Base-by-base conservation (phyloP, 441 rosid species). In the Erodium moschatum region DNA sequence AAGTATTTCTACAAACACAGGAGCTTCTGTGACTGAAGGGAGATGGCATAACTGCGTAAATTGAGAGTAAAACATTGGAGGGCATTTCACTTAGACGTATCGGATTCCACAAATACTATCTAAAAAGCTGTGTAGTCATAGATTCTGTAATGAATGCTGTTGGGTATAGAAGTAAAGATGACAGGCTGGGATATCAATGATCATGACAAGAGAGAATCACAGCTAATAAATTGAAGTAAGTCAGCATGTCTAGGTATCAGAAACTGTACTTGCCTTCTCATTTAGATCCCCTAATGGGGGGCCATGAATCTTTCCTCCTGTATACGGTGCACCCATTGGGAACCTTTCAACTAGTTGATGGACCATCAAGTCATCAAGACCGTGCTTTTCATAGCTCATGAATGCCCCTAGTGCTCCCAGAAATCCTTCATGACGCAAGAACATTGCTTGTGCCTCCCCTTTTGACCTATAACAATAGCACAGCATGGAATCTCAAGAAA, bases 271-370 rank as follows among this genome's bases (percentile, higher is more conserved):
- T 87, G 85, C 97, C 99, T 94, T 94, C 80, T 87, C 98, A 74
- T 92, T 92, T 72, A 95, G 81, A 86, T 92, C 89, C 64, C 93
- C 95, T 35, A 90, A 91, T 1, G 97, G 96, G 7, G 98, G 98
- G 44, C 98, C 97, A 62, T 85, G 98, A 80, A 92, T 87, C 69
- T 83, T 85, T 81, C 98, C 99, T 75, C 94, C 97, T 18, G 91
- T 89, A 70, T 87, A 92, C 40, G 99, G 96, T 70, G 99, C 99
- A 78, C 97, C 96, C 98, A 95, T 90, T 35, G 98, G 99, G 76
- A 95, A 90, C 85, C 98, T 87, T 85, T 92, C 98, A 76, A 92
- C 96, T 75, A 91, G 81, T 61, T 92, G 99, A 87, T 95, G 98
- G 58, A 87, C 95, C 97, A 84, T 87, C 81, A 92, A 82, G 83